Conservation (phyloP, 768 basidiomycete species). For the Scleroderma citrinum region DNA sequence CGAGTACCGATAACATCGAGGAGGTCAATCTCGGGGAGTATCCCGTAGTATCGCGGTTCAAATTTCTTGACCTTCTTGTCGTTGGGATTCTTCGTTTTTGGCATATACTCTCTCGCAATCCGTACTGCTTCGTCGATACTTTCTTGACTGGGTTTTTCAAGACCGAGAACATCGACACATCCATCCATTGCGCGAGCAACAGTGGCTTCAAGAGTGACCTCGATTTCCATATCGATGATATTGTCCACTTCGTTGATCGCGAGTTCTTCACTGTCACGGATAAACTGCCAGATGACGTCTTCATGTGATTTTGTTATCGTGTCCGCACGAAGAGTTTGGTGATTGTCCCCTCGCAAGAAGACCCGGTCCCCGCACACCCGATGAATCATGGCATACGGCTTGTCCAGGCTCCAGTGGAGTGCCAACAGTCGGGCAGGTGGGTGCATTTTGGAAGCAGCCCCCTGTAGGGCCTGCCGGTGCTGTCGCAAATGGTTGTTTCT, state of each 20-base stretch:
- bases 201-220: conserved; percentile 47
- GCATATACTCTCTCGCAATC: conserved; percentile 37
- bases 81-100: conserved; percentile 28
- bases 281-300: conserved; percentile 76
- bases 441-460: conserved; percentile 36
- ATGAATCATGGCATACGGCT: conserved; percentile 56
- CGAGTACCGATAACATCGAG: conserved; percentile 37
- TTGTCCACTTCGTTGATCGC: conserved; percentile 57
- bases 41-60: conserved; percentile 66
- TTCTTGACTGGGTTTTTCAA: conserved; percentile 49
- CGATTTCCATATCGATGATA: conserved; percentile 59
- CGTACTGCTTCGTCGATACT: conserved; percentile 43
- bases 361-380: conserved; percentile 78
- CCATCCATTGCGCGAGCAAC: conserved; percentile 56
- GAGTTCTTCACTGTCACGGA: conserved; percentile 59
- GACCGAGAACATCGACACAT: conserved; percentile 46
- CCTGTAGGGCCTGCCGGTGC: conserved; percentile 70
- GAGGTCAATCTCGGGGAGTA: conserved; percentile 72
- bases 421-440: conserved; percentile 73
- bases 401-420: conserved; percentile 66
- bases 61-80: conserved; percentile 22
- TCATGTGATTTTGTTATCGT: conserved; percentile 55
- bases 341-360: conserved; percentile 68
- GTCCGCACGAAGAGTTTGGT: conserved; percentile 74
- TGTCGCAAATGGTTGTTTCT: conserved; percentile 86